phyloP scores from a whole-genome alignment of 805 yeast genomes.

The Cyberlindnera mycetangii region DNA sequence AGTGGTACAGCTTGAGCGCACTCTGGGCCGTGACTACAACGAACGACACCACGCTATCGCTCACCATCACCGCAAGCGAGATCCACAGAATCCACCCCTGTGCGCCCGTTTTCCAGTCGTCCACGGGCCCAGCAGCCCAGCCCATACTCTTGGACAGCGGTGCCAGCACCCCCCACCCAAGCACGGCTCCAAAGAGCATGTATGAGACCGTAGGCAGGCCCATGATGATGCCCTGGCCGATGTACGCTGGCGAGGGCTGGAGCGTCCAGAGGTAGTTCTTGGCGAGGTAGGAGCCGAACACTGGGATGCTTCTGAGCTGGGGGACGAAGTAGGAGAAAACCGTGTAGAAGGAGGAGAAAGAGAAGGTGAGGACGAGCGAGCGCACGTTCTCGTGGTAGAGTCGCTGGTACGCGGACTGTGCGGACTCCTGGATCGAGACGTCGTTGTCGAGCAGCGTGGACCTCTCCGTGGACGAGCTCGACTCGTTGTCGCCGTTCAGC shows the following conservation, averaged over 20 bases:
- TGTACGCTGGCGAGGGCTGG: slow-evolving; percentile 95
- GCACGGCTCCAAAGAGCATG: slow-evolving; percentile 83
- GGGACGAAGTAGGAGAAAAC: slow-evolving; percentile 72
- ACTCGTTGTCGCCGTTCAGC: slow-evolving; percentile 19
- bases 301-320: slow-evolving; percentile 59
- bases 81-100: slow-evolving; percentile 99
- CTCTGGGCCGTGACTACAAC: slow-evolving; percentile 54
- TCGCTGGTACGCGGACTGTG: slow-evolving; percentile 24
- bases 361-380: slow-evolving; percentile 60
- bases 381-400: slow-evolving; percentile 55
- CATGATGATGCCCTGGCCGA: slow-evolving; percentile 98
- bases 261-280: slow-evolving; percentile 73
- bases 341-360: slow-evolving; percentile 70
- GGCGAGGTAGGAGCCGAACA: slow-evolving; percentile 69
- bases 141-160: slow-evolving; percentile 66
- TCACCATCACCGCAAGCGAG: slow-evolving; percentile 88
- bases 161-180: slow-evolving; percentile 93
- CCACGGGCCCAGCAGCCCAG: slow-evolving; percentile 90
- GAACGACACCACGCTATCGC: slow-evolving; percentile 84
- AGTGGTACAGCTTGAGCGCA: slow-evolving; percentile 22
- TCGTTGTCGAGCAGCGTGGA: slow-evolving; percentile 25
- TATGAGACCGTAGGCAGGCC: slow-evolving; percentile 88
- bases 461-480: slow-evolving; percentile 13
- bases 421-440: slow-evolving; percentile 22
- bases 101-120: slow-evolving; percentile 90